Percentiles rank a stretch among this genome's conserved stretches.
Conservation (phyloP, 2,329 filamentous ascomycete genomes). For the Fusarium dimerum region DNA sequence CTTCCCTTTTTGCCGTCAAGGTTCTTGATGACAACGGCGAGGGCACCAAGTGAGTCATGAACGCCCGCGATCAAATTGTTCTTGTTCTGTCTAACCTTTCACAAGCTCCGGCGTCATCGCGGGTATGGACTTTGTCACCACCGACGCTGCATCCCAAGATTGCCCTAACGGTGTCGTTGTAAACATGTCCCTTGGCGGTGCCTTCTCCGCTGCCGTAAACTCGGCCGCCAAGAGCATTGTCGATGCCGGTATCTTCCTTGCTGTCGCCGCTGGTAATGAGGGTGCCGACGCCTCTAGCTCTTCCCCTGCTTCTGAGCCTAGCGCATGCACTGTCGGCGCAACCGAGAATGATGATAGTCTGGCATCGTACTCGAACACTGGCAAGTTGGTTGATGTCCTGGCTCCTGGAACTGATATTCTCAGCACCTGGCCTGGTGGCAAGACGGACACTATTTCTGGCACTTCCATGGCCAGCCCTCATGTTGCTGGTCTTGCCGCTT, state of each 20-base stretch:
- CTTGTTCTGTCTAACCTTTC: too few species aligned
- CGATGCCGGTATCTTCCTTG: constrained; percentile 50
- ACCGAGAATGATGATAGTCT: constrained; percentile 41
- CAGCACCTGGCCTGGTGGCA: constrained; percentile 49
- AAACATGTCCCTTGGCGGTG: constrained; percentile 59
- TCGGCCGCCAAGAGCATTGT: constrained; percentile 49
- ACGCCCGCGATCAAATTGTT: background rate
- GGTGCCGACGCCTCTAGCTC: constrained; percentile 43
- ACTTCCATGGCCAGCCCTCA: constrained; percentile 49
- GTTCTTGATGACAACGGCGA: constrained; percentile 40
- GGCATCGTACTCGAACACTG: constrained; percentile 55
- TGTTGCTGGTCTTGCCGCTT: constrained; percentile 44
- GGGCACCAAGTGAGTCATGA: constrained; percentile 28
- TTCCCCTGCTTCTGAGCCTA: constrained; percentile 50
- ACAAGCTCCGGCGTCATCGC: constrained; percentile 44
- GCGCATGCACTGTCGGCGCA: constrained; percentile 56
- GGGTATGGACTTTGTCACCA: constrained; percentile 46
- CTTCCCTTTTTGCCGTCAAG: constrained; percentile 46
- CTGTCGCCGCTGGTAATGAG: constrained; percentile 58
- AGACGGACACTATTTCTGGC: constrained; percentile 42
- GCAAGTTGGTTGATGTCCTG: constrained; percentile 50
- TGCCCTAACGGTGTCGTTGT: constrained; percentile 50
- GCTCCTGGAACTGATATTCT: constrained; percentile 50
- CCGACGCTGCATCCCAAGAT: constrained; percentile 37
- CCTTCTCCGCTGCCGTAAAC: constrained; percentile 49